Conservation (phyloP, 257 asterid genomes). For the Voacanga thouarsii region DNA sequence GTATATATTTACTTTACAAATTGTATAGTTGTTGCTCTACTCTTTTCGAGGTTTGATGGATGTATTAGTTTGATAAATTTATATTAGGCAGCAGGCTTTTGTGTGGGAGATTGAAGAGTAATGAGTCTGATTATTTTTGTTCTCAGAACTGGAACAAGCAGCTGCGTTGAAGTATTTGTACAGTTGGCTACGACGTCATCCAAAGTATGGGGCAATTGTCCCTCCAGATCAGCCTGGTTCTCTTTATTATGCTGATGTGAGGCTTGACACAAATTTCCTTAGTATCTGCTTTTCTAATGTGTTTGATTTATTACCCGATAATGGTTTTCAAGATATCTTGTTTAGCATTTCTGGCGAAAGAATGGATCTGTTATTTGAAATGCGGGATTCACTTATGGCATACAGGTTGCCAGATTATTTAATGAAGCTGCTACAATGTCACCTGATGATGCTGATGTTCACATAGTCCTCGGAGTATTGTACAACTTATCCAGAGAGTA, state of each 20-base stretch:
- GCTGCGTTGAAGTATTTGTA: constrained; percentile 87
- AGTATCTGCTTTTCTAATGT: neutral
- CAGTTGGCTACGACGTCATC: constrained; percentile 93
- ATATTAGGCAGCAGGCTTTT: neutral
- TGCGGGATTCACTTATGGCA: constrained; percentile 21
- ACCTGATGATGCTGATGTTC: constrained; percentile 98
- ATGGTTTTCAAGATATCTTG: neutral
- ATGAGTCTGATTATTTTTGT: constrained; percentile 13
- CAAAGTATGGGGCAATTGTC: constrained; percentile 73
- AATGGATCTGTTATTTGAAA: constrained; percentile 6
- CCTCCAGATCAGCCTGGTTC: constrained; percentile 72
- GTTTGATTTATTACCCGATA: neutral
- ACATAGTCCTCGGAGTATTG: constrained; percentile 91
- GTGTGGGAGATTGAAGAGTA: neutral
- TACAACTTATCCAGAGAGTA: constrained; percentile 85
- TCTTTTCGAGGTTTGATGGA: neutral
- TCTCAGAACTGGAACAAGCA: constrained; percentile 93
- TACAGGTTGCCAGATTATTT: constrained; percentile 72
- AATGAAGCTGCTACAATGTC: constrained; percentile 88
- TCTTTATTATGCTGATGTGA: constrained; percentile 85
- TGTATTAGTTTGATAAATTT: neutral
- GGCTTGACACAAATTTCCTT: constrained; percentile 22
- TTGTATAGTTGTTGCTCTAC: neutral
- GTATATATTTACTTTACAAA: neutral
- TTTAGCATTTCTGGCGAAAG: neutral